A percentile compares a stretch with the other conserved stretches of the same genome.
phyloP scores from a whole-genome alignment of 176 grass and related monocot species.

The Phoenix dactylifera region DNA sequence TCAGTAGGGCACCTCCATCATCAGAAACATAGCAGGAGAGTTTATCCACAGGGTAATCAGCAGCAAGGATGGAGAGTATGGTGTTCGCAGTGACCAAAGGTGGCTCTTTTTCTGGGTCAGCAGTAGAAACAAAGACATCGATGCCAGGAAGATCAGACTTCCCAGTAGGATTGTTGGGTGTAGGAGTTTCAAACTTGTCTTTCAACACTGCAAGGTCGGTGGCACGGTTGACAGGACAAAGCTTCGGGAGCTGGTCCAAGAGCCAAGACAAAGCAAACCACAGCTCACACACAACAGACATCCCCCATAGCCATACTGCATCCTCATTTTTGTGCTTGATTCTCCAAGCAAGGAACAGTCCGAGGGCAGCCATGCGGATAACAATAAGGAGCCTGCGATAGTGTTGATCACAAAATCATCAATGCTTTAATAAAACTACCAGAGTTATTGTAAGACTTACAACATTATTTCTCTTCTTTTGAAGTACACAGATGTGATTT shows the following conservation, averaged over 20 bases:
- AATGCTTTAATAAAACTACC: no score
- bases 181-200: conserved; percentile 51
- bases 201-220: conserved; percentile 50
- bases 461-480: no score
- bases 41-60: conserved; percentile 71
- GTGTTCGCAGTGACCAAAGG: conserved; percentile 78
- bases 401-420: no score
- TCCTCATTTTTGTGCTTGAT: conserved; percentile 66
- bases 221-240: conserved; percentile 76
- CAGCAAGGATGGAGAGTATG: conserved; percentile 84
- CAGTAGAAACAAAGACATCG: conserved; percentile 80
- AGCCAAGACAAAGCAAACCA: conserved; percentile 95
- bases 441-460: no score
- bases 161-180: conserved; percentile 33
- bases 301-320: conserved; percentile 92
- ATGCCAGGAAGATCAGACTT: conserved; percentile 54
- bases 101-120: conserved; percentile 83
- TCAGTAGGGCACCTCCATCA: conserved; percentile 73
- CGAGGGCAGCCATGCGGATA: conserved; percentile 48
- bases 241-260: conserved; percentile 79
- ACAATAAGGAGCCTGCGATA: conserved; percentile 60
- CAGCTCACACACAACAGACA: conserved; percentile 73
- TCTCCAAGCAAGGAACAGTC: conserved; percentile 74
- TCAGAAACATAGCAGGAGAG: conserved; percentile 85
- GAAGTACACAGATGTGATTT: no score